Conservation (phyloP, 257 asterid genomes). For the Solanum appendiculatum region DNA sequence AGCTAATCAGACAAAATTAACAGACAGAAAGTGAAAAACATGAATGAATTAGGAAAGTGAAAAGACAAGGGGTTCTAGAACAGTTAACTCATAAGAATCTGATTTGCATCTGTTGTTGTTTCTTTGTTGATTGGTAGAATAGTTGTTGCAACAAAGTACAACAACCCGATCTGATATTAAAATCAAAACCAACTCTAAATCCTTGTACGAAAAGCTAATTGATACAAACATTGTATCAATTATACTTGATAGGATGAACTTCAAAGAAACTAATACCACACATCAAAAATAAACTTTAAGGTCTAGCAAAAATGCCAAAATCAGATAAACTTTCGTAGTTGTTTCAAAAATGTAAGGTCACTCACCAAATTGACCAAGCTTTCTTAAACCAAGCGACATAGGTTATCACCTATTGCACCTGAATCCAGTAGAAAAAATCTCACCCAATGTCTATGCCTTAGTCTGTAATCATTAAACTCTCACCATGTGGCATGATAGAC, state of each 20-base stretch:
- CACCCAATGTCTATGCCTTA: background rate
- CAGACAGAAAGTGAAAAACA: background rate
- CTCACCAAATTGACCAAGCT: background rate
- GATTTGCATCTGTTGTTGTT: background rate
- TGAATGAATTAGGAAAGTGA: background rate
- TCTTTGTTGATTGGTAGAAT: background rate
- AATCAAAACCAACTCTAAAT: background rate
- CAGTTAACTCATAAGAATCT: background rate
- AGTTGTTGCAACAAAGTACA: background rate
- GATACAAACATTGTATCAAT: background rate
- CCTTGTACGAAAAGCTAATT: too few relatives aligned
- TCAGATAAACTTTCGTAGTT: background rate
- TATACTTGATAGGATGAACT: background rate
- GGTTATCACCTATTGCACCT: background rate
- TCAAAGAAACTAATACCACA: background rate
- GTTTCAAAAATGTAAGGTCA: background rate
- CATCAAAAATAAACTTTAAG: background rate
- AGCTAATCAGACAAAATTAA: too few relatives aligned
- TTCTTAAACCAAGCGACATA: background rate
- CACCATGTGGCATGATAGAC: background rate
- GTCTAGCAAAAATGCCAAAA: background rate
- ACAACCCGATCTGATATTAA: background rate
- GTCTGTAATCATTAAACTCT: background rate
- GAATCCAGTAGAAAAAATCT: background rate
- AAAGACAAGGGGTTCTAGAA: background rate